A percentile compares a stretch with the other conserved stretches of the same genome.
Conservation (phyloP, 345 rosid species). For the Carallia pectinifolia region DNA sequence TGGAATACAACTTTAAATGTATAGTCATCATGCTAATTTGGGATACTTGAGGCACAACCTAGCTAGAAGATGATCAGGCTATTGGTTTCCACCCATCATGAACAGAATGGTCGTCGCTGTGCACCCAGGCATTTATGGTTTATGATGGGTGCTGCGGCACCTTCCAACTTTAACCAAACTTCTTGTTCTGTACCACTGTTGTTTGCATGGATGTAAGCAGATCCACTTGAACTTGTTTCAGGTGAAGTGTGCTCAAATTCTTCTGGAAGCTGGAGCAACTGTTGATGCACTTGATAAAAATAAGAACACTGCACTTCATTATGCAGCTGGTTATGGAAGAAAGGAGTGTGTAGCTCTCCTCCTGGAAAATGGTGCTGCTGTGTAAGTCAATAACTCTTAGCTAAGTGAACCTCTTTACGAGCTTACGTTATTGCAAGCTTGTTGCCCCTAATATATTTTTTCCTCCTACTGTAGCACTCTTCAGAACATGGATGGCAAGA, state of each 20-base stretch:
- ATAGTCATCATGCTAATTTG: too few species aligned
- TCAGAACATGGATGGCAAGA: slow-evolving; percentile 95
- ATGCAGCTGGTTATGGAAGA: slow-evolving; percentile 96
- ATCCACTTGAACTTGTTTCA: slow-evolving; percentile 28
- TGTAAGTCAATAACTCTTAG: slow-evolving; percentile 51
- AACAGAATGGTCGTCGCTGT: too few species aligned
- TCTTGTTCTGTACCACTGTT: neutral
- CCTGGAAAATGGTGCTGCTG: slow-evolving; percentile 90
- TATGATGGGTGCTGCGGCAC: neutral
- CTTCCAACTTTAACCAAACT: neutral
- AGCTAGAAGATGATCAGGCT: too few species aligned
- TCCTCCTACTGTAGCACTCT: slow-evolving; percentile 55
- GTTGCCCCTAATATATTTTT: neutral
- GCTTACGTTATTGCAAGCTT: neutral
- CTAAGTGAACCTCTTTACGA: neutral
- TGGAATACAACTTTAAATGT: too few species aligned
- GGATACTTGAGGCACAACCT: too few species aligned
- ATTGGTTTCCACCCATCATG: too few species aligned
- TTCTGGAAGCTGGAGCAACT: slow-evolving; percentile 83
- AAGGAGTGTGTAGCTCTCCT: slow-evolving; percentile 93
- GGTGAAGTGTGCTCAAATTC: slow-evolving; percentile 84
- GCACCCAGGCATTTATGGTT: neutral
- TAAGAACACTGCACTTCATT: slow-evolving; percentile 95
- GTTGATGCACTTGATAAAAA: slow-evolving; percentile 94
- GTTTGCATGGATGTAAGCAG: neutral